phyloP scores from a whole-genome alignment of 192 early-diverging fungal species.

The Linnemannia elongata region DNA sequence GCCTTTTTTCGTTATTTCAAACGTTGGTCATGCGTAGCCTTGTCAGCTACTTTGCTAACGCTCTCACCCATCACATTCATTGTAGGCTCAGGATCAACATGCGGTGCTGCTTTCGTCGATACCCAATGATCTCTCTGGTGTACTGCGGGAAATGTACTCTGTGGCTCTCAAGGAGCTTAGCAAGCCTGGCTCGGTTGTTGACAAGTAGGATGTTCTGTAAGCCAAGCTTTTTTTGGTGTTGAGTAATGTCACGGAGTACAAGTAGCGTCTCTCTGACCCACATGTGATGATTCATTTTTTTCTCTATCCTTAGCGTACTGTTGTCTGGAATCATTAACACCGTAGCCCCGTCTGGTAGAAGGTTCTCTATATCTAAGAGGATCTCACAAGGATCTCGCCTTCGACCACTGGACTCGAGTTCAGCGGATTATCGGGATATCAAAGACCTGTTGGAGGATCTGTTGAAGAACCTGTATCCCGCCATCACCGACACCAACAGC shows the following conservation, averaged over 20 bases:
- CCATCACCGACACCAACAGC: slow-evolving; percentile 7
- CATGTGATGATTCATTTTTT: slow-evolving; percentile 1
- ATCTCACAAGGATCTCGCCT: slow-evolving; percentile 29
- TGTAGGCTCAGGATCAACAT: slow-evolving; percentile 7
- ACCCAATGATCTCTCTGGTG: slow-evolving; percentile 5
- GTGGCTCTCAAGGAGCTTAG: slow-evolving; percentile 13
- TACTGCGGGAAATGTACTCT: slow-evolving; percentile 19
- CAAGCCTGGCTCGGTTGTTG: slow-evolving; percentile 17
- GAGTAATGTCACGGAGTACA: not conserved
- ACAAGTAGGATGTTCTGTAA: slow-evolving; percentile 31
- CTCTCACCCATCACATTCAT: not conserved
- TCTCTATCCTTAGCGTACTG: slow-evolving; percentile 19
- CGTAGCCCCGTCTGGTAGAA: slow-evolving; percentile 12
- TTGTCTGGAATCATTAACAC: slow-evolving; percentile 29
- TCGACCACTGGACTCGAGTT: slow-evolving; percentile 13
- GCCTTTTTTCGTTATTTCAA: not conserved
- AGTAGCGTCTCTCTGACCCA: not conserved
- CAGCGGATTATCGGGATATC: not conserved
- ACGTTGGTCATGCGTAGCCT: not conserved
- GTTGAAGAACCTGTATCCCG: slow-evolving; percentile 14
- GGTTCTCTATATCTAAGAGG: slow-evolving; percentile 18
- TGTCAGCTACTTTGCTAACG: not conserved
- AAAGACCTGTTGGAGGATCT: slow-evolving; percentile 14
- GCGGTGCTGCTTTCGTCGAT: not conserved
- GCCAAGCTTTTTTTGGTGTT: slow-evolving; percentile 18